Percentiles rank a stretch among this genome's conserved stretches.
These are phyloP conservation scores for Plasmodium relictum DNA, from an alignment of 169 alveolate genomes.

Conservation along the genomic window DNA sequence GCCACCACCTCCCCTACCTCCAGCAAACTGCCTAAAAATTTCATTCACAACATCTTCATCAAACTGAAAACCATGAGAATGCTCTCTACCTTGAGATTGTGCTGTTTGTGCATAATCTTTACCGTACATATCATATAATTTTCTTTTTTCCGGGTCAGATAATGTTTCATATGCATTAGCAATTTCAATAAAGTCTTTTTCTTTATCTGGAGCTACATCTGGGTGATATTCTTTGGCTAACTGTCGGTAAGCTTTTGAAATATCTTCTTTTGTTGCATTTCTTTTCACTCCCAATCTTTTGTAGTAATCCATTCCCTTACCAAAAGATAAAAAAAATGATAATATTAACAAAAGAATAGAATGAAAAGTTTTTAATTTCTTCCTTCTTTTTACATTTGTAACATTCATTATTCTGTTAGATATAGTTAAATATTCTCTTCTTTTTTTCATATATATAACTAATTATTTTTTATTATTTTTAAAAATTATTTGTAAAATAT, in stretches of 20 bases:
- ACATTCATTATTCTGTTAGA: slow-evolving; percentile 20
- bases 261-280: slow-evolving; percentile 91
- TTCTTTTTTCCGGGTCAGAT: slow-evolving; percentile 92
- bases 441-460: background rate
- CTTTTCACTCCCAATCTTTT: slow-evolving; percentile 89
- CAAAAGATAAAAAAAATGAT: slow-evolving; percentile 55
- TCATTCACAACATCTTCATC: slow-evolving; percentile 88
- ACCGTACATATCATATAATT: slow-evolving; percentile 94
- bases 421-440: background rate
- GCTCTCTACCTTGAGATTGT: slow-evolving; percentile 72
- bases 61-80: slow-evolving; percentile 83
- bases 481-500: background rate
- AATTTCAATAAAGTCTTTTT: slow-evolving; percentile 91
- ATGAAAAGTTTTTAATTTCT: slow-evolving; percentile 30
- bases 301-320: slow-evolving; percentile 87
- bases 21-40: slow-evolving; percentile 85
- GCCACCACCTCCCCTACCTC: slow-evolving; percentile 64
- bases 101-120: slow-evolving; percentile 93
- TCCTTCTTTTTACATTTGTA: slow-evolving; percentile 37
- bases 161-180: slow-evolving; percentile 96
- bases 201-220: slow-evolving; percentile 91
- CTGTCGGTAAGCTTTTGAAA: slow-evolving; percentile 95
- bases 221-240: slow-evolving; percentile 94
- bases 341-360: slow-evolving; percentile 35
- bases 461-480: too few relatives aligned